Conservation (phyloP, 2,329 filamentous ascomycete species). For the Scytalidium lignicola region DNA sequence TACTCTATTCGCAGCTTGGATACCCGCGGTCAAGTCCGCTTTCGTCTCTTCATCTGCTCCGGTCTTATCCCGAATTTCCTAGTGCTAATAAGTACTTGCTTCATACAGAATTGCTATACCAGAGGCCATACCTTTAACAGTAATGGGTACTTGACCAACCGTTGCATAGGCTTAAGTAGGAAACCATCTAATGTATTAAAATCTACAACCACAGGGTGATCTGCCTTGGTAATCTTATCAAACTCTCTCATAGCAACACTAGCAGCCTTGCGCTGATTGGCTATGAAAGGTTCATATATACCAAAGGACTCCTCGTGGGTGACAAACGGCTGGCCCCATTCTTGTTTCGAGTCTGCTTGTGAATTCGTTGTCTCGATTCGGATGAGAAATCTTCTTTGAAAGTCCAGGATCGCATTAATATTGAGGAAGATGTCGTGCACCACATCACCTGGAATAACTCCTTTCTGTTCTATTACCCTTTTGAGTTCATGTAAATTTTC, state of each 20-base stretch:
- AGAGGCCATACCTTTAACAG: conserved; percentile 63
- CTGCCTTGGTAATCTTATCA: conserved; percentile 75
- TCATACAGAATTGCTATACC: not conserved
- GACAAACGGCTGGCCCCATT: conserved; percentile 92
- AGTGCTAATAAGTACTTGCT: conserved; percentile 9
- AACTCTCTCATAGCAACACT: conserved; percentile 79
- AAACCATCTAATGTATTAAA: conserved; percentile 88
- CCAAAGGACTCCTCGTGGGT: conserved; percentile 81
- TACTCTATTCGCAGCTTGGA: conserved; percentile 76
- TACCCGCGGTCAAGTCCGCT: conserved; percentile 68
- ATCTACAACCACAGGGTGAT: conserved; percentile 75
- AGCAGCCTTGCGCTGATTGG: conserved; percentile 89
- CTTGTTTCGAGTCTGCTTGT: conserved; percentile 67
- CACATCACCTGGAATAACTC: conserved; percentile 80
- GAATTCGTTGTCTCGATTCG: conserved; percentile 94
- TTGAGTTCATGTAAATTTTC: conserved; percentile 92
- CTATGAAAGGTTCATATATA: conserved; percentile 95
- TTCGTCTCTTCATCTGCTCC: conserved; percentile 65
- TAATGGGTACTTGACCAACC: conserved; percentile 89
- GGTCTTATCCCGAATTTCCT: conserved; percentile 84
- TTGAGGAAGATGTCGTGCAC: conserved; percentile 96
- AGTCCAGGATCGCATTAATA: conserved; percentile 89
- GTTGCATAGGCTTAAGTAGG: conserved; percentile 92
- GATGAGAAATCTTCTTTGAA: conserved; percentile 91
- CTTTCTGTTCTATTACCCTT: conserved; percentile 81